phyloP scores from a whole-genome alignment of 2,329 filamentous ascomycete species.

The Aspergillus pseudoviridinutans region DNA sequence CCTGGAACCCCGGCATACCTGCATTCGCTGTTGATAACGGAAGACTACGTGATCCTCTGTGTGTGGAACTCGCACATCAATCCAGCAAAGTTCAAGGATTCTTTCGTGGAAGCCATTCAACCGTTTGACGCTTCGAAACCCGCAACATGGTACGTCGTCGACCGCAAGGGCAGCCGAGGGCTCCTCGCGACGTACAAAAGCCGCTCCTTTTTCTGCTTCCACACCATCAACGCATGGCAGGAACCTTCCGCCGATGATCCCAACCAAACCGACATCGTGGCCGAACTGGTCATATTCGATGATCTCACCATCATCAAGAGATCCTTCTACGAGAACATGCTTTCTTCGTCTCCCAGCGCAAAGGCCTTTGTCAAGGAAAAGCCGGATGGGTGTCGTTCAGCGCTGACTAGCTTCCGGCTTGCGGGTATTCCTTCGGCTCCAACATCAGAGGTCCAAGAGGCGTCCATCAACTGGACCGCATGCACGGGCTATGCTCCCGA shows the following conservation, averaged over 20 bases:
- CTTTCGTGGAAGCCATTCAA: slow-evolving; percentile 61
- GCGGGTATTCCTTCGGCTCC: slow-evolving; percentile 25
- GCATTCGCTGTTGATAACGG: slow-evolving; percentile 75
- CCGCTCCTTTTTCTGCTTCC: slow-evolving; percentile 71
- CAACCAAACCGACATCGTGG: slow-evolving; percentile 51
- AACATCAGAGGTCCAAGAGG: slow-evolving; percentile 9
- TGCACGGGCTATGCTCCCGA: slow-evolving; percentile 35
- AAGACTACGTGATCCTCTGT: slow-evolving; percentile 68
- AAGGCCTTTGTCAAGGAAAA: slow-evolving; percentile 24
- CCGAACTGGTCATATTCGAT: slow-evolving; percentile 63
- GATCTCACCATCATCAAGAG: slow-evolving; percentile 61
- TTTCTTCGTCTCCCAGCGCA: slow-evolving; percentile 51
- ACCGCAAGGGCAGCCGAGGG: slow-evolving; percentile 59
- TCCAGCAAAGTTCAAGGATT: slow-evolving; percentile 8
- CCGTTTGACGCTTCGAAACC: slow-evolving; percentile 56
- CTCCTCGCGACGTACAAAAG: slow-evolving; percentile 67
- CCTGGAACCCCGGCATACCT: slow-evolving; percentile 62
- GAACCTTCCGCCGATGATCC: slow-evolving; percentile 40
- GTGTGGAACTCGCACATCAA: slow-evolving; percentile 67
- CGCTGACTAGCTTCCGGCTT: slow-evolving; percentile 37
- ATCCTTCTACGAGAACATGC: slow-evolving; percentile 67
- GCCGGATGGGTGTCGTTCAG: slow-evolving; percentile 28
- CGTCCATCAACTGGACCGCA: slow-evolving; percentile 24
- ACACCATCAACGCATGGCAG: slow-evolving; percentile 74
- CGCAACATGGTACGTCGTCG: slow-evolving; percentile 70